Base-by-base conservation (phyloP, 768 basidiomycete species). In the Filobasidium wieringae region DNA sequence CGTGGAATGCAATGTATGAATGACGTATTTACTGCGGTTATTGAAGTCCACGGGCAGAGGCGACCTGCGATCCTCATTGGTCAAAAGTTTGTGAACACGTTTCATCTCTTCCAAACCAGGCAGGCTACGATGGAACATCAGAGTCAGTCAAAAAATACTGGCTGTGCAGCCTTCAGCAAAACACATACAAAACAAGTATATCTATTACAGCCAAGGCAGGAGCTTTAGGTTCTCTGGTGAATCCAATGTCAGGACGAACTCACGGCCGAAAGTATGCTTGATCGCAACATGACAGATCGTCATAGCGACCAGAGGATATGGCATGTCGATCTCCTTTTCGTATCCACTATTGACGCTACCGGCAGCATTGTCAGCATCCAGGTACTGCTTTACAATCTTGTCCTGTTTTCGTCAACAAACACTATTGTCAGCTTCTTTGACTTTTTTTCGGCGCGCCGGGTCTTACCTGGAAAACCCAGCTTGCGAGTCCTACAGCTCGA, bases 61-160 rank as follows among this genome's bases (percentile, higher is more conserved):
- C 26, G 77, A 77, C 15, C 78, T 77, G 4, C 70, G 64, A 0
- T 79, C 78, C 12, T 77, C 76, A 50, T 78, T 72, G n/a, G 92
- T 76, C 24, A 79, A 74, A 12, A 72, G 63, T 58, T 81, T 80
- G 62, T 88, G 83, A 12, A 88, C 82, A 6, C 79, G 76, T 51
- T 79, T 78, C 52, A 97, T 95, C 65, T 93, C 90, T 26, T 93
- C 88, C 85, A 86, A 88, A 24, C 89, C 89, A n/a, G 88, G 86
- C 9, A 91, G 74, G 77, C 54, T 56, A 47, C 55, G 30, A 17
- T 29, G 11, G 52, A 27, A 9, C 34, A 31, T 14, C 12, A 17
- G 6, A 7, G 29, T 14, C 37, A 41, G 27, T 43, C 57, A 17
- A 34, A 27, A 30, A 33, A 55, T 40, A 26, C 26, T 2, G 17